Percentiles rank a stretch among this genome's conserved stretches.
Conservation (phyloP, 805 yeast species). For the Ogataea salicorniae region DNA sequence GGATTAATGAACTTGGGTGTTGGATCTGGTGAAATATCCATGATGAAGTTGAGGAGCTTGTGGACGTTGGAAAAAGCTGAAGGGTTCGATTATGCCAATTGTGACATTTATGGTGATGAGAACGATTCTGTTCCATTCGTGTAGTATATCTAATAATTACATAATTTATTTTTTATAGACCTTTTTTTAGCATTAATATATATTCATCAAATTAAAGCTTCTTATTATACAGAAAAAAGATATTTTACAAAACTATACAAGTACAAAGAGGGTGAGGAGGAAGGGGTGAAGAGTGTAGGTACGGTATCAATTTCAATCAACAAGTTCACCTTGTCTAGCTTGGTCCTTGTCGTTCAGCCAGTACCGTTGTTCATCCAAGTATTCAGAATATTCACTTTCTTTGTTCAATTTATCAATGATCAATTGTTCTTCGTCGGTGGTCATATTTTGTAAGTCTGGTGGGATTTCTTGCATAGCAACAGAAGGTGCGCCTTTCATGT, state of each 20-base stretch:
- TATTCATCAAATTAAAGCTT: not conserved
- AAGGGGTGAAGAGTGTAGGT: not conserved
- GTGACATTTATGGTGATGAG: conserved; percentile 26
- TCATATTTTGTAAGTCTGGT: conserved; percentile 47
- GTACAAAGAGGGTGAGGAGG: not conserved
- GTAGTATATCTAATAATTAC: not conserved
- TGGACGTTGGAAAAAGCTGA: conserved; percentile 29
- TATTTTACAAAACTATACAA: not conserved
- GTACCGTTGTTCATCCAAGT: conserved; percentile 33
- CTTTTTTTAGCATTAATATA: not conserved
- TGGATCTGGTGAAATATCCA: conserved; percentile 32
- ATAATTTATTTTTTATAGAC: not conserved
- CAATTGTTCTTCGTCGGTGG: conserved; percentile 39
- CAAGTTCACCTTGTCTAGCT: conserved; percentile 31
- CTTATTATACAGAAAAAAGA: not conserved
- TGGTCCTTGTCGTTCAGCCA: conserved; percentile 36
- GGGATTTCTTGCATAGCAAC: conserved; percentile 91
- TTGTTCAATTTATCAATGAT: conserved; percentile 31
- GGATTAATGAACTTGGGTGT: conserved; percentile 31
- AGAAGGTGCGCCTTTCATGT: conserved; percentile 86
- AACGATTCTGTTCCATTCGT: conserved; percentile 33
- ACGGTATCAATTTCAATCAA: conserved; percentile 10
- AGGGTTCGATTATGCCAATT: conserved; percentile 20
- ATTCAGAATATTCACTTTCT: conserved; percentile 32
- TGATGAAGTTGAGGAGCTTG: conserved; percentile 25